Evolutionary conservation across 495 filamentous ascomycete genomes (phyloP).

Genomic region (Achaetomiella virescens): DNA sequence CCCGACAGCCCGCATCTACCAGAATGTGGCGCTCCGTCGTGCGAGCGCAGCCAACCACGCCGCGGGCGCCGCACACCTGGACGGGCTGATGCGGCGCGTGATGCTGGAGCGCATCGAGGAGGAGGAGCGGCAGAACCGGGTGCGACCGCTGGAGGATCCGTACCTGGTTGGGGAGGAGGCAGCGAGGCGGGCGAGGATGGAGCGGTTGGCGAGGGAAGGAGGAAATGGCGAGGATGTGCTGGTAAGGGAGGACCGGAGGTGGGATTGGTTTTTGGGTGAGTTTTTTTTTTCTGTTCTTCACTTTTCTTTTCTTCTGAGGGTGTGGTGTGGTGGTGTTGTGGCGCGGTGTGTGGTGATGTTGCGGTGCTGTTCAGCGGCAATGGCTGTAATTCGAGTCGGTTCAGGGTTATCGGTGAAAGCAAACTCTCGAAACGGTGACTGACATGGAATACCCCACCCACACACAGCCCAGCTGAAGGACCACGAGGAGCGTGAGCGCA

Average conservation of each 20-base stretch:
- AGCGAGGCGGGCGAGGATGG: conserved; percentile 36
- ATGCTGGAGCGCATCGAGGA: conserved; percentile 32
- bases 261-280: conserved; percentile 46
- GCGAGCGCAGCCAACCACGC: conserved; percentile 24
- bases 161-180: conserved; percentile 48
- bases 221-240: conserved; percentile 41
- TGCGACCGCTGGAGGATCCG: conserved; percentile 47
- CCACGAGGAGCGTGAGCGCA: conserved; percentile 41
- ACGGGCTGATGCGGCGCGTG: conserved; percentile 22
- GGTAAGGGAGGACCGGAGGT: conserved; percentile 40
- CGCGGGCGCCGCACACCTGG: conserved; percentile 7
- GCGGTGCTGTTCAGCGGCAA: no score
- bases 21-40: conserved; percentile 43
- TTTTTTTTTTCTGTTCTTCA: neutral
- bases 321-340: no score
- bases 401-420: neutral
- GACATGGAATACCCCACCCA: neutral
- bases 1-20: conserved; percentile 44
- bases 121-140: conserved; percentile 25
- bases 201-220: conserved; percentile 42
- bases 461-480: conserved; percentile 40
- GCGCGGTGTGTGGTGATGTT: no score
- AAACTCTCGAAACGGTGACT: neutral
- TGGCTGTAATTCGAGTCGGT: no score
- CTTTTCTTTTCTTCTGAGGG: neutral